Conservation (phyloP, 2,329 filamentous ascomycete genomes). For the Rachicladosporium sp. region DNA sequence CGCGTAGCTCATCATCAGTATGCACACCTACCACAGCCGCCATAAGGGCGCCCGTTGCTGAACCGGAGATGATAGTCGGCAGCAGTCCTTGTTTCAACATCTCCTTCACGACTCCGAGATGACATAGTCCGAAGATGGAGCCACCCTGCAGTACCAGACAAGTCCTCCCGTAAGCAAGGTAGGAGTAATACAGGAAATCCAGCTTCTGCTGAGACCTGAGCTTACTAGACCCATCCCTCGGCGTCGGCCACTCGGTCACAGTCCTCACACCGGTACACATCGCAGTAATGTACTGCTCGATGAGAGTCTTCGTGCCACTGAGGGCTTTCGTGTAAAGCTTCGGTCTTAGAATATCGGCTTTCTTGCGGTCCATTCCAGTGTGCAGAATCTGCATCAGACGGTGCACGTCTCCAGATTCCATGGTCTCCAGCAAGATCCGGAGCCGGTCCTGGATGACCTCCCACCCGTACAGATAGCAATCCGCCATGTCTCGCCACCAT, state of each 20-base stretch:
- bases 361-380: conserved; percentile 64
- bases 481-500: no score
- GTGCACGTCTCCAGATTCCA: no score
- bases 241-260: conserved; percentile 50
- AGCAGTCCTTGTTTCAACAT: conserved; percentile 68
- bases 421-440: no score
- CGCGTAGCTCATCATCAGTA: conserved; percentile 70
- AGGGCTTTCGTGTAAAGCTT: conserved; percentile 76
- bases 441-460: no score
- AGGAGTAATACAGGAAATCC: conserved; percentile 73
- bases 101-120: conserved; percentile 81
- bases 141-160: conserved; percentile 81
- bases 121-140: conserved; percentile 81
- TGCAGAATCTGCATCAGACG: conserved; percentile 43
- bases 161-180: conserved; percentile 77
- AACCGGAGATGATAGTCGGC: conserved; percentile 83
- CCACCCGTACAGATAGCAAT: no score
- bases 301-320: conserved; percentile 76
- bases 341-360: conserved; percentile 79
- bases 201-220: conserved; percentile 58
- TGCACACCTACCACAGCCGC: conserved; percentile 80
- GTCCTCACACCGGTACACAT: conserved; percentile 71
- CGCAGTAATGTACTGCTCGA: conserved; percentile 81
- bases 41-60: conserved; percentile 79
- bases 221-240: conserved; percentile 7